Conservation (phyloP, 2,329 filamentous ascomycete species). For the Nemania sp. region DNA sequence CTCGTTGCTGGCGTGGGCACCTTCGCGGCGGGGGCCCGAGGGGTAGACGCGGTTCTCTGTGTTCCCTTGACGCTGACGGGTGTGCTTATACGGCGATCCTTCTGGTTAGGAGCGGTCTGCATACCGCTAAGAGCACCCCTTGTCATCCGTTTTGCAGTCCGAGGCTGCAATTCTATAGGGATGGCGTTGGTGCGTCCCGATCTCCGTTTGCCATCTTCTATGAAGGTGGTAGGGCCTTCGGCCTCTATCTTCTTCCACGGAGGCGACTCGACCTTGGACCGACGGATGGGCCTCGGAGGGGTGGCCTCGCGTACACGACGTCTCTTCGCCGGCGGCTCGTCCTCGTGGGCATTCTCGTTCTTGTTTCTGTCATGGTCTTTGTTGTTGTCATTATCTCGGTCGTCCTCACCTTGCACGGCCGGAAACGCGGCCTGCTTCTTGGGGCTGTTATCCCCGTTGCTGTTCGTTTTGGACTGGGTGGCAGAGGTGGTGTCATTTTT, state of each 20-base stretch:
- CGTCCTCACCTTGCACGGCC: slow-evolving; percentile 37
- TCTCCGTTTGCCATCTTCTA: slow-evolving; percentile 71
- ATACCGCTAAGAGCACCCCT: slow-evolving; percentile 49
- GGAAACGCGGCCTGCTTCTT: slow-evolving; percentile 23
- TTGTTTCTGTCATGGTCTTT: slow-evolving; percentile 16
- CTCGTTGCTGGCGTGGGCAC: slow-evolving; percentile 31
- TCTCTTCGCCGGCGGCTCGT: slow-evolving; percentile 65
- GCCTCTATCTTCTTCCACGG: slow-evolving; percentile 89
- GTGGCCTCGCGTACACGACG: slow-evolving; percentile 61
- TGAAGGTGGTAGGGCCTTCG: slow-evolving; percentile 86
- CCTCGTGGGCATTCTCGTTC: slow-evolving; percentile 30
- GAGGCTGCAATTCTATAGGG: slow-evolving; percentile 57
- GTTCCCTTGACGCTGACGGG: slow-evolving; percentile 40
- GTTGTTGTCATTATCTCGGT: slow-evolving; percentile 11
- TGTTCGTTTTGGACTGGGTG: slow-evolving; percentile 27
- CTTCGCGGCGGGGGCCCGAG: slow-evolving; percentile 38
- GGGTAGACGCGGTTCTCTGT: slow-evolving; percentile 40
- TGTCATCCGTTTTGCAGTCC: slow-evolving; percentile 56
- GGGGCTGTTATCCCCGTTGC: slow-evolving; percentile 12
- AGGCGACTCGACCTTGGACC: slow-evolving; percentile 68
- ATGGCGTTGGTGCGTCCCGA: slow-evolving; percentile 66
- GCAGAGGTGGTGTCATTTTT: slow-evolving; percentile 9
- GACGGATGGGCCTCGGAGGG: slow-evolving; percentile 43
- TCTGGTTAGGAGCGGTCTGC: slow-evolving; percentile 42
- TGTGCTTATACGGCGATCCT: slow-evolving; percentile 37